A percentile compares a stretch with the other conserved stretches of the same genome.
Conservation (phyloP, 1,139 yeast species). For the Candida buenavistaensis region DNA sequence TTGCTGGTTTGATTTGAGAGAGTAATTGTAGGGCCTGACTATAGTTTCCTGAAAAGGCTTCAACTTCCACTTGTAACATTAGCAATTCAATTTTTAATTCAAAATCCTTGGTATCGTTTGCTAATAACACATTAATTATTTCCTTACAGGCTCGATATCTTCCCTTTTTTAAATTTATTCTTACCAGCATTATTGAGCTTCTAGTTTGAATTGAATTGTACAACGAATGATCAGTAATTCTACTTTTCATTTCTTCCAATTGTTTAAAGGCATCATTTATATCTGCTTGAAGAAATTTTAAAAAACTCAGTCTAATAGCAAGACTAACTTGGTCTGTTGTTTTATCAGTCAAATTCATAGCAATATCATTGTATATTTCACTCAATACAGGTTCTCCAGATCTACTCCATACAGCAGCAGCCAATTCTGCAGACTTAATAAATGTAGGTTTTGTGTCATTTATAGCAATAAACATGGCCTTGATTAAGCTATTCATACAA, state of each 20-base stretch:
- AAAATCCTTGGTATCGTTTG: constrained; percentile 31
- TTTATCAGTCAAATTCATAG: constrained; percentile 37
- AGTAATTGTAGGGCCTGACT: constrained; percentile 38
- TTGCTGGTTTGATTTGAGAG: constrained; percentile 21
- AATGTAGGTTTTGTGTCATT: constrained; percentile 40
- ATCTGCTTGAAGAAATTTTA: constrained; percentile 39
- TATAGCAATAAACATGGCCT: constrained; percentile 54
- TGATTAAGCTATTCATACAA: constrained; percentile 53
- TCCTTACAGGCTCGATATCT: constrained; percentile 29
- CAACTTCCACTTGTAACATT: constrained; percentile 30
- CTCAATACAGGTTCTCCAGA: constrained; percentile 49
- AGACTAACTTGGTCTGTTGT: constrained; percentile 39
- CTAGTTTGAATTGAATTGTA: constrained; percentile 40
- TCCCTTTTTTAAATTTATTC: constrained; percentile 38
- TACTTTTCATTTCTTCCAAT: constrained; percentile 26
- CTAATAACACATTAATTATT: constrained; percentile 19
- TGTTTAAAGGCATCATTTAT: constrained; percentile 30
- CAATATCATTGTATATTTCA: constrained; percentile 46
- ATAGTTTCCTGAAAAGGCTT: constrained; percentile 28
- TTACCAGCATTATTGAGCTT: constrained; percentile 34
- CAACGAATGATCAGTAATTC: constrained; percentile 27
- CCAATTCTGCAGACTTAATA: constrained; percentile 46
- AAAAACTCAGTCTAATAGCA: constrained; percentile 36
- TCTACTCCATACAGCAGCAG: constrained; percentile 52
- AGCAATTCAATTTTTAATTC: constrained; percentile 31